phyloP scores from a whole-genome alignment of 768 basidiomycete genomes.

The Mycena belliarum region DNA sequence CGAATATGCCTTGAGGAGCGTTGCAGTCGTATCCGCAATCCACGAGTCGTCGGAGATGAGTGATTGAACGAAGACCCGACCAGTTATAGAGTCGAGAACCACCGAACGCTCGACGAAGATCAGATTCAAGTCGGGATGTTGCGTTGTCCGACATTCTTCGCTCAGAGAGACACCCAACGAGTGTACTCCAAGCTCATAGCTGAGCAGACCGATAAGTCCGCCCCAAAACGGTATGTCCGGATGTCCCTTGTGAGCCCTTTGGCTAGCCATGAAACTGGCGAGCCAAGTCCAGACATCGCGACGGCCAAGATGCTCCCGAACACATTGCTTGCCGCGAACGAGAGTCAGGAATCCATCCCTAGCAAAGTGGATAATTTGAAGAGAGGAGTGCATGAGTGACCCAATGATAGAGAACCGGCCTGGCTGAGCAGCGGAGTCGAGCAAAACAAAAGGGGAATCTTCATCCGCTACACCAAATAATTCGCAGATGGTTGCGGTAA shows the following conservation, averaged over 20 bases:
- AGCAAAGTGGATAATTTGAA: slow-evolving; percentile 59
- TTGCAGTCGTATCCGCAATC: slow-evolving; percentile 46
- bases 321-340: slow-evolving; percentile 34
- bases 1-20: slow-evolving; percentile 29
- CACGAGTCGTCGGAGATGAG: slow-evolving; percentile 63
- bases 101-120: slow-evolving; percentile 80
- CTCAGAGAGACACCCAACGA: slow-evolving; percentile 49
- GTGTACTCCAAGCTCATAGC: slow-evolving; percentile 76
- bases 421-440: slow-evolving; percentile 77
- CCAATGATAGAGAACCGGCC: slow-evolving; percentile 76
- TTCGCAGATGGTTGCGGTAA: slow-evolving; percentile 56
- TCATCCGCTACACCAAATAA: slow-evolving; percentile 61
- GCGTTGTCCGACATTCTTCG: slow-evolving; percentile 21
- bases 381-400: slow-evolving; percentile 52
- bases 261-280: slow-evolving; percentile 61
- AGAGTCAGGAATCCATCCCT: slow-evolving; percentile 52
- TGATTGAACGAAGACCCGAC: slow-evolving; percentile 63
- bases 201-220: slow-evolving; percentile 74
- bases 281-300: slow-evolving; percentile 76
- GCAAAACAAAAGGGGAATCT: slow-evolving; percentile 60
- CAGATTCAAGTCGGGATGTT: slow-evolving; percentile 73
- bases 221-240: slow-evolving; percentile 79
- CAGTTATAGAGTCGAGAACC: slow-evolving; percentile 57
- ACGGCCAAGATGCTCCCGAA: slow-evolving; percentile 45
- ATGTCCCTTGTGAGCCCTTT: slow-evolving; percentile 47